Percentiles rank a stretch among this genome's conserved stretches.
These are phyloP conservation scores for Canavalia gladiata DNA, from an alignment of 306 rosid genomes.

Conservation along the genomic window DNA sequence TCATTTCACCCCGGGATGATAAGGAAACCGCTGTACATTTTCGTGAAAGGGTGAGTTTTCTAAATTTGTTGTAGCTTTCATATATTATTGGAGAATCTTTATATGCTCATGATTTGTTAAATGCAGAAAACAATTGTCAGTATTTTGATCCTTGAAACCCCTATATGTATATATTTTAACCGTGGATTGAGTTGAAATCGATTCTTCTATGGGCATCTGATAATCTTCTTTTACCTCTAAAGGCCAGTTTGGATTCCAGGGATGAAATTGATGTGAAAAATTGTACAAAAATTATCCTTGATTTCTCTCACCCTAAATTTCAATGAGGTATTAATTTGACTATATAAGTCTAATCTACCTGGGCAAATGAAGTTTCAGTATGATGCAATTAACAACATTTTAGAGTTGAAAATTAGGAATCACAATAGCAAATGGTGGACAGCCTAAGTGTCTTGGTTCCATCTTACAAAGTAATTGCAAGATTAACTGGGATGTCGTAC, in stretches of 20 bases:
- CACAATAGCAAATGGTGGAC: not conserved
- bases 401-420: not conserved
- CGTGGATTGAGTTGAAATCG: conserved; percentile 18
- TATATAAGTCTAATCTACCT: not conserved
- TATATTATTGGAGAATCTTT: conserved; percentile 1
- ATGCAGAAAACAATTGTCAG: not conserved
- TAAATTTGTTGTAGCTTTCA: conserved; percentile 19
- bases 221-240: conserved; percentile 6
- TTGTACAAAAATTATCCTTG: not conserved
- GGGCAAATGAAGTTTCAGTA: not conserved
- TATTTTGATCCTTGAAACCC: conserved; percentile 12
- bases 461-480: conserved; percentile 14
- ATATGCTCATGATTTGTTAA: not conserved
- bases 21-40: conserved; percentile 79
- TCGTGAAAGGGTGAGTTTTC: conserved; percentile 79
- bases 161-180: not conserved
- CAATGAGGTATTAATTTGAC: not conserved
- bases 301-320: conserved; percentile 17
- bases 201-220: not conserved
- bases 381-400: not conserved
- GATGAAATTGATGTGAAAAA: not conserved
- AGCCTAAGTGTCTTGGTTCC: not conserved
- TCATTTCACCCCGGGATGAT: conserved; percentile 71
- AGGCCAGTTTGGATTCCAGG: not conserved
- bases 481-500: not conserved